Conservation (phyloP, 176 grass and related monocot species). For the Coix lacrymajobi region DNA sequence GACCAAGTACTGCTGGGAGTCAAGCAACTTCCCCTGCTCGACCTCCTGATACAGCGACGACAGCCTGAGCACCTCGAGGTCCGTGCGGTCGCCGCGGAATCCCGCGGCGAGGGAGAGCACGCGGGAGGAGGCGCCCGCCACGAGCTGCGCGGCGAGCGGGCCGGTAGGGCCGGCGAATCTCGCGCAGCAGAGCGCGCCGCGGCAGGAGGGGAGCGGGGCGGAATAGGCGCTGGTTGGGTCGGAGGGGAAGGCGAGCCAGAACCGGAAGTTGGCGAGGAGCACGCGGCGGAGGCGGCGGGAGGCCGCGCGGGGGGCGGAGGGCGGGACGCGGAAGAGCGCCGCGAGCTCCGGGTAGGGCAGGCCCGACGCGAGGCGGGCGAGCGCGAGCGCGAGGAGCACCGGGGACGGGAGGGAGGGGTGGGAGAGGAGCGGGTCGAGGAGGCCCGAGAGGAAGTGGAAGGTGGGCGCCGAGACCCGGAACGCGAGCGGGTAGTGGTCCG, state of each 20-base stretch:
- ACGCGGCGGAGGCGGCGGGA: constrained; percentile 63
- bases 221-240: not conserved
- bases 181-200: constrained; percentile 61
- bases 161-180: constrained; percentile 40
- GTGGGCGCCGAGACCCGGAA: constrained; percentile 66
- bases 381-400: constrained; percentile 57
- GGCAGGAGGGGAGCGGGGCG: constrained; percentile 43
- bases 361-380: constrained; percentile 59
- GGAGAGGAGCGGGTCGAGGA: constrained; percentile 75
- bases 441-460: constrained; percentile 76
- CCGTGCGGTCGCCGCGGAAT: constrained; percentile 52
- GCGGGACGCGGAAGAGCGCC: constrained; percentile 43
- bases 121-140: constrained; percentile 52
- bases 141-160: constrained; percentile 49
- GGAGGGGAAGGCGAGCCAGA: constrained; percentile 76
- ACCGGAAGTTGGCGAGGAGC: constrained; percentile 75
- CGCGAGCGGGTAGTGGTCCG: constrained; percentile 55
- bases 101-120: constrained; percentile 58
- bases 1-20: constrained; percentile 47
- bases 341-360: constrained; percentile 50
- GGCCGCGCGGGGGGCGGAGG: constrained; percentile 48
- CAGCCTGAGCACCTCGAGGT: constrained; percentile 50
- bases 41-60: constrained; percentile 57
- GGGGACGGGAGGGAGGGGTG: constrained; percentile 32
- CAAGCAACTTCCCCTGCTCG: constrained; percentile 46